Percentiles rank a stretch among this genome's conserved stretches.
These are phyloP conservation scores for Pyrenophora seminiperda DNA, from an alignment of 2,329 filamentous ascomycete genomes.

Conservation along the genomic window DNA sequence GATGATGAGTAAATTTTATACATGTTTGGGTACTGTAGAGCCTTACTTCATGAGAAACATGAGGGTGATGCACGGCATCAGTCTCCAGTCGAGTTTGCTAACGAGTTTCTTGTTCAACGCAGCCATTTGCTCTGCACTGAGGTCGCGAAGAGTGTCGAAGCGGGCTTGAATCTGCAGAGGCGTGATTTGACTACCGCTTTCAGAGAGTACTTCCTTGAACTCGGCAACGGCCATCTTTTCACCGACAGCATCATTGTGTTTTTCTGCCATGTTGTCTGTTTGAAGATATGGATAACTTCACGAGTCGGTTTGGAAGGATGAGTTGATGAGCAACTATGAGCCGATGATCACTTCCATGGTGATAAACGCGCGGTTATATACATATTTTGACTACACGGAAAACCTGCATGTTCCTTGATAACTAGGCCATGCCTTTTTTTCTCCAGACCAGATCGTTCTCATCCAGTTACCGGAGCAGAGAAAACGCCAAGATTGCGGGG, in stretches of 20 bases:
- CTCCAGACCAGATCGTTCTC: neutral
- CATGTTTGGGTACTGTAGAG: neutral
- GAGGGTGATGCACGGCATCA: conserved; percentile 39
- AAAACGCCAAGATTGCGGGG: conserved; percentile 21
- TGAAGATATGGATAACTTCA: neutral
- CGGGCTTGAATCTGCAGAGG: conserved; percentile 36
- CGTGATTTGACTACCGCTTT: conserved; percentile 23
- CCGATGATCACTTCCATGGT: neutral
- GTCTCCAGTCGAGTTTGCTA: conserved; percentile 35
- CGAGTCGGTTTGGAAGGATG: neutral
- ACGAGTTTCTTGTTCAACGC: conserved; percentile 36
- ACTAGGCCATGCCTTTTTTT: neutral
- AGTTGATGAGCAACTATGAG: neutral
- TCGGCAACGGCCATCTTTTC: conserved; percentile 24
- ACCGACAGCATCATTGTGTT: conserved; percentile 1
- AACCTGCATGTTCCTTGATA: neutral
- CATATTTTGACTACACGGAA: neutral
- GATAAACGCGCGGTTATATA: conserved; percentile 4
- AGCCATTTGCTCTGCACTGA: conserved; percentile 34
- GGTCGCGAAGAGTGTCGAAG: conserved; percentile 31
- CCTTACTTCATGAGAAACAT: conserved; percentile 41
- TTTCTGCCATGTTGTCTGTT: conserved; percentile 17
- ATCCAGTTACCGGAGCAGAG: neutral
- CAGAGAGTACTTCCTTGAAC: conserved; percentile 21
- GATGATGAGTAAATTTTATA: conserved; percentile 11